phyloP scores from a whole-genome alignment of 345 rosid genomes.

The Crucihimalaya himalaica region DNA sequence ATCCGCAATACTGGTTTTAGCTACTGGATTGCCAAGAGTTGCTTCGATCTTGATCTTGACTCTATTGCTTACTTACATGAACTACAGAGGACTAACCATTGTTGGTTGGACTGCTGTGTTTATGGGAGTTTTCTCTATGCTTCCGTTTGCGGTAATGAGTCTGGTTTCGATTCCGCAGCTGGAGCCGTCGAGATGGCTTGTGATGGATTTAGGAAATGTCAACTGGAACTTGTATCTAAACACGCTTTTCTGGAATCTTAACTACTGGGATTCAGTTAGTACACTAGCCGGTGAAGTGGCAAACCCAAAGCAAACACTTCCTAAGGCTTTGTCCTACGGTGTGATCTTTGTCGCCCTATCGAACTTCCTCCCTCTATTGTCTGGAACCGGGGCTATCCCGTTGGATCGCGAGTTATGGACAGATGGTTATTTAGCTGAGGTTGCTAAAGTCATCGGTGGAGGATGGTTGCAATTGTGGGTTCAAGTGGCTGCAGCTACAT shows the following conservation, averaged over 20 bases:
- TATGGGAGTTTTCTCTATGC: constrained; percentile 61
- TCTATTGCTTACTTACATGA: constrained; percentile 55
- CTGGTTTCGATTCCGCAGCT: constrained; percentile 57
- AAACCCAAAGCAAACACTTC: constrained; percentile 61
- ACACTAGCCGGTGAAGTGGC: constrained; percentile 73
- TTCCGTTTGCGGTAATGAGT: constrained; percentile 67
- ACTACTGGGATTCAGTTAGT: constrained; percentile 77
- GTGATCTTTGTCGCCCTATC: constrained; percentile 56
- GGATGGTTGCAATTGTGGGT: constrained; percentile 73
- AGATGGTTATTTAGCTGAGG: constrained; percentile 68
- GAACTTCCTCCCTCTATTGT: constrained; percentile 60
- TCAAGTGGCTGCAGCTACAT: constrained; percentile 72
- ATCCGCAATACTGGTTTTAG: constrained; percentile 56
- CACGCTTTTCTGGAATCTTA: constrained; percentile 73
- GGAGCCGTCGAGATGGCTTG: constrained; percentile 63
- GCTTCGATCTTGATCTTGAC: constrained; percentile 53
- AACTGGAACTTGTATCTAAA: constrained; percentile 70
- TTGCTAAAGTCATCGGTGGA: constrained; percentile 61
- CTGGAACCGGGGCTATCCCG: constrained; percentile 67
- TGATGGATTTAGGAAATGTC: constrained; percentile 44
- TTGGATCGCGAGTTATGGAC: constrained; percentile 59
- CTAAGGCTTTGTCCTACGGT: constrained; percentile 58
- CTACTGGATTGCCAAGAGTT: constrained; percentile 54
- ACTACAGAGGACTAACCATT: constrained; percentile 67
- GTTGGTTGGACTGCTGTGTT: constrained; percentile 69